A percentile compares a stretch with the other conserved stretches of the same genome.
Evolutionary conservation across 352 stramenopile species (phyloP).

Genomic region (Phytophthora lateralis): DNA sequence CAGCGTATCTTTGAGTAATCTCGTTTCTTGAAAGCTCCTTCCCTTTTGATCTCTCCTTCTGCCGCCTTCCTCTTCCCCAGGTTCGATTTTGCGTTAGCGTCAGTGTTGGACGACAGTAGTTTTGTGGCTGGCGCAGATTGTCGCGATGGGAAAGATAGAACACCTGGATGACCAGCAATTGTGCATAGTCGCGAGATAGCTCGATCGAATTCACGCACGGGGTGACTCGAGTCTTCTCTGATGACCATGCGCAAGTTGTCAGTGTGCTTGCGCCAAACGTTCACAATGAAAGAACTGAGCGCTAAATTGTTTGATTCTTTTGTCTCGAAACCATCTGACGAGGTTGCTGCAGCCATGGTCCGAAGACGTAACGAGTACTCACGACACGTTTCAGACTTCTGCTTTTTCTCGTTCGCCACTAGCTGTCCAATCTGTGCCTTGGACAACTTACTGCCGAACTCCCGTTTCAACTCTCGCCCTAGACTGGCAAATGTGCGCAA

Average conservation of each 20-base stretch:
- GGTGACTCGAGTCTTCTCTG: background rate
- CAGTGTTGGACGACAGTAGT: background rate
- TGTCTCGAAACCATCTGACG: background rate
- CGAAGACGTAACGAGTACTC: slow-evolving; percentile 1
- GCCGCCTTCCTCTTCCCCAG: background rate
- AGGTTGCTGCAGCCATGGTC: background rate
- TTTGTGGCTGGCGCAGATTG: background rate
- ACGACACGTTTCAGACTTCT: background rate
- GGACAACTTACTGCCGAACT: slow-evolving; percentile 1
- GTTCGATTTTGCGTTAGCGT: background rate
- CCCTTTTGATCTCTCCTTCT: background rate
- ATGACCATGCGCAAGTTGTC: background rate
- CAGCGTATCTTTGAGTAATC: slow-evolving; percentile 10
- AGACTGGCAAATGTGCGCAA: background rate
- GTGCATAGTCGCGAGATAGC: background rate
- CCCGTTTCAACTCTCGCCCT: background rate
- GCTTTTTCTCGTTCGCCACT: slow-evolving; percentile 1
- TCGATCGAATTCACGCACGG: background rate
- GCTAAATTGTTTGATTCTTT: background rate
- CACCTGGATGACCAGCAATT: slow-evolving; percentile 2
- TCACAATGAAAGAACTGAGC: background rate
- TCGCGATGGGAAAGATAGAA: background rate
- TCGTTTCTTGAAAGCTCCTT: background rate
- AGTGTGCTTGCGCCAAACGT: background rate
- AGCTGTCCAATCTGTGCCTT: background rate